Base-by-base conservation (phyloP, 805 yeast genomes). In the Ogataea pini region DNA sequence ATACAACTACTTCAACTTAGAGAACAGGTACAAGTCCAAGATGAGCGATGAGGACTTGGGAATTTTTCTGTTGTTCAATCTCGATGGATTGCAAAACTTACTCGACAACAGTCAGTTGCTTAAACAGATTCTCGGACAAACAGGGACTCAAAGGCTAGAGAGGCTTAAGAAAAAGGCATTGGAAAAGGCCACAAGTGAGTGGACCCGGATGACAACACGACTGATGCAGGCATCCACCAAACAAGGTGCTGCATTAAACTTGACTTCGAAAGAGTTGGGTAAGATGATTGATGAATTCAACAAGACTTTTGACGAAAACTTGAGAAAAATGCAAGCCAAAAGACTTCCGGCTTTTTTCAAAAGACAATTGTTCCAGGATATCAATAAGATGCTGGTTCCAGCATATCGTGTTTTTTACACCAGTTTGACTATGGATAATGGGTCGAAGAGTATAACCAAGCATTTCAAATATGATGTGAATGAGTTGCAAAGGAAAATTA, bases 341-440 rank as follows among this genome's bases (percentile, higher is more conserved):
- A 59, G 58, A 16, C 42, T 63, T 2, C 63, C 67, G 1, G 50
- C 51, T 1, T 62, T 55, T 24, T 73, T 92, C 64, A 82, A 82
- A 51, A 75, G 77, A 49, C 78, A 76, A 47, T 69, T 94, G 56
- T 75, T 80, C 13, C 79, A 80, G 46, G 97, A 92, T 59, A 85
- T 86, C 60, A 83, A 83, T 29, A 80, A 89, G 56, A 83, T 94
- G 44, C 41, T 65, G 9, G 75, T 82, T 49, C 96, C 96, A 12
- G 79, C 92, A 46, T 92, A 92, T 68, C 83, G 85, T 60, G 82
- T 94, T 59, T 86, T 92, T 63, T 85, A 88, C 65, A 89, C 86
- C 57, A 86, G 87, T 64, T 83, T 87, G 58, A 78, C 79, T 3
- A 70, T 69, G 24, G 82, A 83, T n/a, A 89, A 83, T 45, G 84